phyloP scores from a whole-genome alignment of 2,329 filamentous ascomycete genomes.

The Aplosporella prunicola region DNA sequence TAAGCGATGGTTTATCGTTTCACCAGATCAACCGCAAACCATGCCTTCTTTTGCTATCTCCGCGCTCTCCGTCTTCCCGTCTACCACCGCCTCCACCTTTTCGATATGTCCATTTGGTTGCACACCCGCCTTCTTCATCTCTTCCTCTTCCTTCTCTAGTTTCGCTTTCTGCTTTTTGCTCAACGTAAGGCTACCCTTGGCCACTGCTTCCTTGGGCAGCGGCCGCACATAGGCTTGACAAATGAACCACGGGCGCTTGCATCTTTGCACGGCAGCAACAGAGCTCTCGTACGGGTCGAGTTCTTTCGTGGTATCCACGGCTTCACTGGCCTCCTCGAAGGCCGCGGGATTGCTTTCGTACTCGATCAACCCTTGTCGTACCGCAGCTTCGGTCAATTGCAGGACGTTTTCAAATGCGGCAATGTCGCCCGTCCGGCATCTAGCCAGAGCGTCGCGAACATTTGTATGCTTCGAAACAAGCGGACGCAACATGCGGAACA shows the following conservation, averaged over 20 bases:
- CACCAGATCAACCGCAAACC: constrained; percentile 26
- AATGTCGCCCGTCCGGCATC: constrained; percentile 59
- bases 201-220: constrained; percentile 76
- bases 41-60: constrained; percentile 37
- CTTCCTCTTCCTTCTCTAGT: constrained; percentile 32
- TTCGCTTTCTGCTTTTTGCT: constrained; percentile 55
- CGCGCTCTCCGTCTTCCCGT: constrained; percentile 16
- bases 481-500: constrained; percentile 83
- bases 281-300: constrained; percentile 46
- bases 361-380: constrained; percentile 62
- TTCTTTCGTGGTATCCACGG: constrained; percentile 15
- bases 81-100: constrained; percentile 12
- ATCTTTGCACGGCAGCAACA: constrained; percentile 58
- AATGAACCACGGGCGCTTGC: constrained; percentile 80
- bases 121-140: constrained; percentile 20
- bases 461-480: constrained; percentile 72
- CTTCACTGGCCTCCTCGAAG: background rate
- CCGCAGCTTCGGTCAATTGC: constrained; percentile 61
- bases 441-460: constrained; percentile 75
- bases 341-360: constrained; percentile 41
- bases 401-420: constrained; percentile 68
- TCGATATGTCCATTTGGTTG: constrained; percentile 21
- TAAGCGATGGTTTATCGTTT: no score
- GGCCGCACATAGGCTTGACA: constrained; percentile 81
- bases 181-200: constrained; percentile 64